These are phyloP conservation scores for Stachybotrys elegans DNA, from an alignment of 2,329 filamentous ascomycete genomes.

Conservation along the genomic window DNA sequence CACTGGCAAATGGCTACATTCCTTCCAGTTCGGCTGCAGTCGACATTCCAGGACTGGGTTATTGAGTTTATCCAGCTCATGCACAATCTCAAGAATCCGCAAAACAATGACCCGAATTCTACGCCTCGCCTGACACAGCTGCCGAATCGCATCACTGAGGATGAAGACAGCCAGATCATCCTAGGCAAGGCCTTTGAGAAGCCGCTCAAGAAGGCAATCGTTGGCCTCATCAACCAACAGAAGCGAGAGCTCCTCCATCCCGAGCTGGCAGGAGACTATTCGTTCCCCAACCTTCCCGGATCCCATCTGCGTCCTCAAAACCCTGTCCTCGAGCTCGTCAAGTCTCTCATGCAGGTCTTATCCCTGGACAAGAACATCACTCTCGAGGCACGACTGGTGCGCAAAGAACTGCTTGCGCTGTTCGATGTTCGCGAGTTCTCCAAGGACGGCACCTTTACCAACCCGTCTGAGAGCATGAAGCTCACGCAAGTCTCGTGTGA, in stretches of 20 bases:
- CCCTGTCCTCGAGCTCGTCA: constrained; percentile 85
- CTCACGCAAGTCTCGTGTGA: constrained; percentile 78
- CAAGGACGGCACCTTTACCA: constrained; percentile 78
- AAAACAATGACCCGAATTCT: constrained; percentile 41
- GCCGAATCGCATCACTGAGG: constrained; percentile 51
- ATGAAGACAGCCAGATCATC: constrained; percentile 58
- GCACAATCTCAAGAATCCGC: constrained; percentile 75
- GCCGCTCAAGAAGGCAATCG: constrained; percentile 84
- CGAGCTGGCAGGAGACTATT: constrained; percentile 81
- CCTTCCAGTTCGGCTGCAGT: constrained; percentile 73
- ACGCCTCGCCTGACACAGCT: constrained; percentile 56
- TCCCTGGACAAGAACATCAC: constrained; percentile 86
- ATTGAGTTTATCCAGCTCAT: constrained; percentile 93
- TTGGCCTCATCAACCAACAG: constrained; percentile 74
- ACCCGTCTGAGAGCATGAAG: constrained; percentile 72
- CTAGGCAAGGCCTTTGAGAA: constrained; percentile 82
- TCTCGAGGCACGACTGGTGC: constrained; percentile 79
- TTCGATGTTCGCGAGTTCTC: constrained; percentile 96
- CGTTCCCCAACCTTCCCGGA: constrained; percentile 75
- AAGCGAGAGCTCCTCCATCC: constrained; percentile 86
- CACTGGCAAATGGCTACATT: constrained; percentile 97
- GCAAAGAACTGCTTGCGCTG: constrained; percentile 81
- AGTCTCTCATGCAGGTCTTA: constrained; percentile 87
- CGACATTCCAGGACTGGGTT: constrained; percentile 86
- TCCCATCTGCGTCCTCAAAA: constrained; percentile 54